These are phyloP conservation scores for Staphylotrichum longicolle DNA, from an alignment of 495 filamentous ascomycete genomes.

Conservation along the genomic window DNA sequence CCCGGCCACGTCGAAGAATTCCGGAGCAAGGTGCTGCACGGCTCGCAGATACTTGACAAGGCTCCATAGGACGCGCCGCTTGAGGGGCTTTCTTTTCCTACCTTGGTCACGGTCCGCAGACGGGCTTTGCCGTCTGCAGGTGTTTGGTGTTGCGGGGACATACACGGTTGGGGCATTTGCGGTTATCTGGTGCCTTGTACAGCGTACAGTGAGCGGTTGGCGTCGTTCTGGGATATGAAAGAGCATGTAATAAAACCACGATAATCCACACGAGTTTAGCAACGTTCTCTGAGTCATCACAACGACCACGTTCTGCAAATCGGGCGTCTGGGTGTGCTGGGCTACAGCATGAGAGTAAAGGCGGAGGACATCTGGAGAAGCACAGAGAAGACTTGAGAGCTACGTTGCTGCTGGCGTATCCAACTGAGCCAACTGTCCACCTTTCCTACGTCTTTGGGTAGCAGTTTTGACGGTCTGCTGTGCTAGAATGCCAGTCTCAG, in stretches of 20 bases:
- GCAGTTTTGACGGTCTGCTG: no score
- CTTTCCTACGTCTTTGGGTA: no score
- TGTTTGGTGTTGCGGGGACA: background rate
- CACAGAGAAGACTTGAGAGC: no score
- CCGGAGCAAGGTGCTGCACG: constrained; percentile 23
- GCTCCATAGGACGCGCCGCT: background rate
- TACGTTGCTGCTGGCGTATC: no score
- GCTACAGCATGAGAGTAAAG: no score
- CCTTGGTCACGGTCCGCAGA: constrained; percentile 3
- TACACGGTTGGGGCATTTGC: background rate
- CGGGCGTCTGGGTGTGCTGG: no score
- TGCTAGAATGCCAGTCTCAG: background rate
- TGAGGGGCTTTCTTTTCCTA: background rate
- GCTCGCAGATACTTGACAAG: constrained; percentile 19
- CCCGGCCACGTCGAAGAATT: constrained; percentile 21
- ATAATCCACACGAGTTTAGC: no score
- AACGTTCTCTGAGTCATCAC: no score
- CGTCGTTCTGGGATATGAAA: background rate
- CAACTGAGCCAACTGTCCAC: no score
- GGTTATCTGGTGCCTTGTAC: background rate
- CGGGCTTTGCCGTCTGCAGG: background rate
- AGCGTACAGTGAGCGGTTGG: background rate
- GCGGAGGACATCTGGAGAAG: no score
- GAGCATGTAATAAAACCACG: no score
- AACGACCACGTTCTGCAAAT: no score